phyloP scores from a whole-genome alignment of 495 filamentous ascomycete genomes.

The Aspergillus nidulans region DNA sequence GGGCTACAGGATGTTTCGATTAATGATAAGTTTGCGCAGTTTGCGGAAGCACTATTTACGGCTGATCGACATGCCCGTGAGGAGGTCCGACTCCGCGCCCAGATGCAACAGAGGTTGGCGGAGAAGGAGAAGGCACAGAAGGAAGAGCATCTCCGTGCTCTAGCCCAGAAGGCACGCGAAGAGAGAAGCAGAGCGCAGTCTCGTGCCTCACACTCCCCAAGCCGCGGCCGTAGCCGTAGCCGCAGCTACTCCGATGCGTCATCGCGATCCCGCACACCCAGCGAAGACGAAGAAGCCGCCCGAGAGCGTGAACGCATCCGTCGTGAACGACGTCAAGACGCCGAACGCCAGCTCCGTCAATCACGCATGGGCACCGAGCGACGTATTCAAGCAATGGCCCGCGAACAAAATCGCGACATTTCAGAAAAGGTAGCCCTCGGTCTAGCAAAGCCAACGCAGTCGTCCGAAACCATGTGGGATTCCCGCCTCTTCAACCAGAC shows the following conservation, averaged over 20 bases:
- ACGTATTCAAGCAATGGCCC: constrained; percentile 81
- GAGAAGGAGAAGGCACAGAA: constrained; percentile 95
- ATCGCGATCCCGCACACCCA: constrained; percentile 50
- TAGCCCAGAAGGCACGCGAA: constrained; percentile 89
- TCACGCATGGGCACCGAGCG: constrained; percentile 94
- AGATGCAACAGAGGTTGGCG: constrained; percentile 94
- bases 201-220: constrained; percentile 25
- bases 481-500: constrained; percentile 92
- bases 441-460: constrained; percentile 88
- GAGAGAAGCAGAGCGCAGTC: constrained; percentile 57
- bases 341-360: constrained; percentile 86
- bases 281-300: constrained; percentile 62
- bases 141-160: constrained; percentile 83
- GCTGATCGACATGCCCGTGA: constrained; percentile 93
- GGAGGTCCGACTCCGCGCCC: constrained; percentile 84
- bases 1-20: constrained; percentile 92
- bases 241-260: constrained; percentile 54
- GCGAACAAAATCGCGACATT: constrained; percentile 95
- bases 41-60: constrained; percentile 89
- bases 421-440: constrained; percentile 96
- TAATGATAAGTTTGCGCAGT: constrained; percentile 98
- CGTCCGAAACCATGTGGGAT: constrained; percentile 91
- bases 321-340: constrained; percentile 71
- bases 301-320: constrained; percentile 74
- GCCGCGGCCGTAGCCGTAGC: constrained; percentile 45